Evolutionary conservation across 257 asterid genomes (phyloP), one percentile per base, ranked within the genome.

Genomic region (Plantago major): DNA sequence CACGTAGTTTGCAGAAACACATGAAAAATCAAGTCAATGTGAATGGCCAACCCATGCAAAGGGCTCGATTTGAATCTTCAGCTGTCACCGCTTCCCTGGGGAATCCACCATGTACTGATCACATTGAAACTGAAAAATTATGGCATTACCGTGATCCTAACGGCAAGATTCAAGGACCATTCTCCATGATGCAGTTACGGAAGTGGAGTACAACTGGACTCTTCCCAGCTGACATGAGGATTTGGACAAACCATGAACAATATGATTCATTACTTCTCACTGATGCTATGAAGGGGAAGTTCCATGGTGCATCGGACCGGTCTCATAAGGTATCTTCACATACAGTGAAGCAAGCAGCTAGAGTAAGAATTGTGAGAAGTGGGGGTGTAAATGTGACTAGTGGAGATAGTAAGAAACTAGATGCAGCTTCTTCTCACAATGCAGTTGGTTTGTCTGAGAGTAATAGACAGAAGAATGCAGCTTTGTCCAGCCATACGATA

Each of bases 71-170:
- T 42, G 91, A 81, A 76, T 65, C 78, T 63, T 70, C 85, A 12
- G 51, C 78, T 57, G 67, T 72, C 46, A 61, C 77, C 50, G 50
- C 65, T 65, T 63, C 70, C 9, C 10, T 52, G 15, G 80, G 47
- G 38, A 80, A 71, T 65, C 45, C 84, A 19, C 67, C 84, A 10
- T 55, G 88, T 28, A 30, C 67, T 65, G 74, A 71, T 67, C 64
- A 60, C 61, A 73, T 80, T 50, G 99, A 87, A 70, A 82, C 82
- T 30, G 94, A 93, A 62, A 87, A 82, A 61, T 68, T 89, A 66
- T 93, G 99, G 99, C 95, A 89, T 72, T 93, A 93, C 61, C 97
- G 96, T 22, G 99, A 93, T 73, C 99, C 97, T 30, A 75, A 79
- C 69, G 90, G 95, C 56, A 84, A 73, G 75, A 82, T 87, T 70